Conservation (phyloP, 208 protist genomes). For the Trypanosoma brucei region DNA sequence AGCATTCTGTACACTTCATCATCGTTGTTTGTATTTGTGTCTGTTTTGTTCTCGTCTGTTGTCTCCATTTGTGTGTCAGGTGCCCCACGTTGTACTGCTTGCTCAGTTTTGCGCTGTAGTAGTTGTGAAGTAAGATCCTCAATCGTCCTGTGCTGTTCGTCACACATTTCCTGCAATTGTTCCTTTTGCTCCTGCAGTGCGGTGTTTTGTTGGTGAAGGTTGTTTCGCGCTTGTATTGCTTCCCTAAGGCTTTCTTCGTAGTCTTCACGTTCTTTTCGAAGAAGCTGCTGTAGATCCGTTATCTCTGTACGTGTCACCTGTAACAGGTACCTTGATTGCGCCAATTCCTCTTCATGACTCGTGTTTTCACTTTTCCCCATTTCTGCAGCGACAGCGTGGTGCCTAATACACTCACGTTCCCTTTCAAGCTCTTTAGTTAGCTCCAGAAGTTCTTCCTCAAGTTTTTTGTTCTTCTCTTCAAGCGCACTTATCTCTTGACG, state of each 20-base stretch:
- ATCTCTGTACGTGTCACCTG: slow-evolving; percentile 9
- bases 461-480: slow-evolving; percentile 7
- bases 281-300: slow-evolving; percentile 11
- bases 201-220: slow-evolving; percentile 1
- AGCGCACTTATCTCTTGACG: slow-evolving; percentile 11
- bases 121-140: neutral
- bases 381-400: no score
- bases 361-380: no score
- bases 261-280: slow-evolving; percentile 11
- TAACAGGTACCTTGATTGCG: slow-evolving; percentile 2
- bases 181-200: neutral
- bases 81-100: neutral
- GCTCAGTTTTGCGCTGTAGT: neutral
- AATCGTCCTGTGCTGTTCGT: neutral
- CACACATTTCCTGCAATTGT: neutral
- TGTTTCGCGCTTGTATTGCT: slow-evolving; percentile 11
- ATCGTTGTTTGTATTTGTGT: neutral
- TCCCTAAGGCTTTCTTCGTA: slow-evolving; percentile 5
- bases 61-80: neutral
- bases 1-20: neutral
- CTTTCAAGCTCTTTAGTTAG: slow-evolving; percentile 11
- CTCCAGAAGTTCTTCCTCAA: slow-evolving; percentile 8
- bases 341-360: neutral
- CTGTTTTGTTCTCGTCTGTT: neutral
- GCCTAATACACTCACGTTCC: slow-evolving; percentile 2